Conservation (phyloP, 1,284 basidiomycete species). For the Serendipita sp. region DNA sequence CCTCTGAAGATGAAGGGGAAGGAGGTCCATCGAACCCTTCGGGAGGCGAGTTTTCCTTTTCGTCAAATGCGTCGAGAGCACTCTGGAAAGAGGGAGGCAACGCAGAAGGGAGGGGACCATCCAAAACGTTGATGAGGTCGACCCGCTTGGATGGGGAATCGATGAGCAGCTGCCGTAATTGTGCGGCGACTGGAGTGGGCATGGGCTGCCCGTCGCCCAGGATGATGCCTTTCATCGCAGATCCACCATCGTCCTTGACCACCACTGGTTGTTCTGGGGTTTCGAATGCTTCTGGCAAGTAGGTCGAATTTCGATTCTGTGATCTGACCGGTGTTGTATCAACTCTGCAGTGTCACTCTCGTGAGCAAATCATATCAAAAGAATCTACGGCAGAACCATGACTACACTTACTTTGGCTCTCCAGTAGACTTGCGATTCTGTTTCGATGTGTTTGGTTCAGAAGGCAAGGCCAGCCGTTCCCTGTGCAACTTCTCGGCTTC, state of each 20-base stretch:
- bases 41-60: slow-evolving; percentile 20
- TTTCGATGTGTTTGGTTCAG: slow-evolving; percentile 20
- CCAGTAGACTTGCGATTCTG: not conserved
- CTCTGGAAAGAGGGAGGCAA: not conserved
- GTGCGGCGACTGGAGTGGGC: slow-evolving; percentile 37
- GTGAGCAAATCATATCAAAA: not conserved
- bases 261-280: slow-evolving; percentile 26
- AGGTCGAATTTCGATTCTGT: not conserved
- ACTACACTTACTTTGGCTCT: slow-evolving; percentile 20
- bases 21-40: not conserved
- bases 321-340: not conserved
- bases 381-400: not conserved
- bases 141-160: slow-evolving; percentile 51
- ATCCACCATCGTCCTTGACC: slow-evolving; percentile 29
- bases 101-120: slow-evolving; percentile 19
- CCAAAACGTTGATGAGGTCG: slow-evolving; percentile 61
- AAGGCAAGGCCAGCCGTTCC: slow-evolving; percentile 30
- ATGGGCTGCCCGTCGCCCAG: slow-evolving; percentile 55
- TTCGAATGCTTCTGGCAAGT: slow-evolving; percentile 18
- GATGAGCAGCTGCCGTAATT: slow-evolving; percentile 47
- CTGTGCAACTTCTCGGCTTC: slow-evolving; percentile 31
- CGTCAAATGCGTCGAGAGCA: not conserved
- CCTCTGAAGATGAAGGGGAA: not conserved
- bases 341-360: not conserved
- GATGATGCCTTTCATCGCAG: slow-evolving; percentile 71